These are phyloP conservation scores for Apium graveolens DNA, from an alignment of 129 eudicot species.

Conservation along the genomic window DNA sequence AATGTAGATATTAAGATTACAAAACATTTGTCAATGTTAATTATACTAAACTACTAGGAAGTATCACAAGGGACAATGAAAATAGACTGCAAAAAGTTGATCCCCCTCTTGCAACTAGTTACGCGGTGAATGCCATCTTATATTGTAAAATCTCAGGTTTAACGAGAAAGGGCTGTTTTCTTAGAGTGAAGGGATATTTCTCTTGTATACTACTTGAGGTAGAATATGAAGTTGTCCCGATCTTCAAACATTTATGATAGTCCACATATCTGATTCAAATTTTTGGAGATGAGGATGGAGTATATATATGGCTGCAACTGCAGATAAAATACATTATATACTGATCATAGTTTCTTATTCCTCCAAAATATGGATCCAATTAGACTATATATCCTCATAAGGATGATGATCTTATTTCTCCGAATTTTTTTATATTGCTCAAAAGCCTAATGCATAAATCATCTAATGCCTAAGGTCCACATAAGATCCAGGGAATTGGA, in stretches of 20 bases:
- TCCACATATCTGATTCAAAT: not conserved
- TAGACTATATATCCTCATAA: not conserved
- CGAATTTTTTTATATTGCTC: not conserved
- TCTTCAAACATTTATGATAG: not conserved
- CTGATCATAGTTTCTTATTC: not conserved
- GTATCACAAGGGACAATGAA: not conserved
- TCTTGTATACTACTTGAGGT: not conserved
- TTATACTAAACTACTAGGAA: not conserved
- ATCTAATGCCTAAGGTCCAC: slow-evolving; percentile 58
- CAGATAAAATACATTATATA: not conserved
- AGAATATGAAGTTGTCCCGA: not conserved
- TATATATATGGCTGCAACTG: not conserved
- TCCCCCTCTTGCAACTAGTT: not conserved
- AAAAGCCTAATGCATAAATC: not conserved
- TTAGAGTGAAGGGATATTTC: not conserved
- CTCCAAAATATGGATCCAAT: not conserved
- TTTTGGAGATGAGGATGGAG: not conserved
- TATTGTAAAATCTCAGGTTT: not conserved
- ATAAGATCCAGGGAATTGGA: slow-evolving; percentile 92
- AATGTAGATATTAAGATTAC: not conserved
- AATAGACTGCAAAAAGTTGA: not conserved
- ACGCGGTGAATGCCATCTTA: not conserved
- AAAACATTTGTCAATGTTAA: not conserved
- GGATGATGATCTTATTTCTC: not conserved
- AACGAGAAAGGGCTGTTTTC: not conserved